Evolutionary conservation across 108 stramenopile genomes (phyloP), one percentile per base, ranked within the genome.

Genomic region (Skeletonema marinoi): DNA sequence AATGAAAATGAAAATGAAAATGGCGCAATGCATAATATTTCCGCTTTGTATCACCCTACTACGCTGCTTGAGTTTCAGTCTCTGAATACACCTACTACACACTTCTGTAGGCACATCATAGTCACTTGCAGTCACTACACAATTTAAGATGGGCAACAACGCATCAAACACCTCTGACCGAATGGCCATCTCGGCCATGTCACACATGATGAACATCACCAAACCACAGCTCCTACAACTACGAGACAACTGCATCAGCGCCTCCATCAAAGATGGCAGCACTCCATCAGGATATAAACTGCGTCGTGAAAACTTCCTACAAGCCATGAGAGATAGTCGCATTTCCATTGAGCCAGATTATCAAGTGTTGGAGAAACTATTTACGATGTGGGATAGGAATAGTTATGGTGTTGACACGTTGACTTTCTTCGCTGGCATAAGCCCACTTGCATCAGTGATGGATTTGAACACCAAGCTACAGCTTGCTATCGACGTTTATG

Each of bases 341-440:
- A 30, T 65, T 36, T 69, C 21, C 2, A 14, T 25, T 36, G 50
- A 68, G 8, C 72, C 72, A 33, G 85, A 85, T 64, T 58, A 66
- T 16, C 78, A 87, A 44, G 78, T 90, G 3, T 73, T 90, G 48
- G 78, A 85, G 64, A 70, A 84, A n/a, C 38, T 90, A 30, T 88
- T 85, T 64, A 85, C 83, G 14, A 87, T 88, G 88, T 90, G 86
- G 86, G 90, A 90, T 72, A 78, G 61, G 61, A 65, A 77, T 48
- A 76, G 75, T 6, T 32, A 48, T 12, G 75, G 69, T 10, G 48
- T 90, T 21, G 77, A 85, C 11, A 63, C 72, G 56, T 50, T 77
- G 32, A 54, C 51, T 11, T 90, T 90, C 73, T 71, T 85, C 32
- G 78, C 79, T 12, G 88, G 90, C n/a, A 64, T 90, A 29, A 74